Percentiles rank a stretch among this genome's conserved stretches.
Evolutionary conservation across 2,329 filamentous ascomycete species (phyloP).

Genomic region (Cordyceps javanica): DNA sequence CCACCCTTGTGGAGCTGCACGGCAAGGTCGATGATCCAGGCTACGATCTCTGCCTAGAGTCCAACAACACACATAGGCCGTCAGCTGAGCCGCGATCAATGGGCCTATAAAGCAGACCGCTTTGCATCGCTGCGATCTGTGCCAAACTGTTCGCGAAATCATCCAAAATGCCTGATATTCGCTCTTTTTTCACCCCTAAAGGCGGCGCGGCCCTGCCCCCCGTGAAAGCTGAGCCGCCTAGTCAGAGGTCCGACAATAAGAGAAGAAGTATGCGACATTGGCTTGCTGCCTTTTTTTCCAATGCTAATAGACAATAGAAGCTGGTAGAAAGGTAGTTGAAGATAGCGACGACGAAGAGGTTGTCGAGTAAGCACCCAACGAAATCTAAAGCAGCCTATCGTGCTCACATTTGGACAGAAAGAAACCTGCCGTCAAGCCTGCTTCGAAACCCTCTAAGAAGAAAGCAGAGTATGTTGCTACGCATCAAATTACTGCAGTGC

Average conservation of each 20-base stretch:
- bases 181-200: slow-evolving; percentile 83
- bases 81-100: slow-evolving; percentile 12
- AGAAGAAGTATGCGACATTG: slow-evolving; percentile 9
- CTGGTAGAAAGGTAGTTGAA: slow-evolving; percentile 63
- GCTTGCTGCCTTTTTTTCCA: not conserved
- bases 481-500: slow-evolving; percentile 7
- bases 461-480: slow-evolving; percentile 44
- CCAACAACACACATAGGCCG: not conserved
- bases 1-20: slow-evolving; percentile 18
- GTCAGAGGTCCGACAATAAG: slow-evolving; percentile 42
- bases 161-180: slow-evolving; percentile 74
- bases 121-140: not conserved
- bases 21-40: slow-evolving; percentile 28
- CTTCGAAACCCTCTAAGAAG: slow-evolving; percentile 45
- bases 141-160: not conserved
- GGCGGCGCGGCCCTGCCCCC: slow-evolving; percentile 50
- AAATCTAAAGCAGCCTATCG: not conserved
- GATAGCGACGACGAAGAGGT: slow-evolving; percentile 74
- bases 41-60: slow-evolving; percentile 19
- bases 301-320: slow-evolving; percentile 28
- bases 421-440: slow-evolving; percentile 46
- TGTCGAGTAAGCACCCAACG: slow-evolving; percentile 38
- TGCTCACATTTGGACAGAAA: slow-evolving; percentile 38
- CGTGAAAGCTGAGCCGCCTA: slow-evolving; percentile 41
- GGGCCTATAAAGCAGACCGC: slow-evolving; percentile 18